phyloP scores from a whole-genome alignment of 345 rosid species.

The Arabidopsis suecica region DNA sequence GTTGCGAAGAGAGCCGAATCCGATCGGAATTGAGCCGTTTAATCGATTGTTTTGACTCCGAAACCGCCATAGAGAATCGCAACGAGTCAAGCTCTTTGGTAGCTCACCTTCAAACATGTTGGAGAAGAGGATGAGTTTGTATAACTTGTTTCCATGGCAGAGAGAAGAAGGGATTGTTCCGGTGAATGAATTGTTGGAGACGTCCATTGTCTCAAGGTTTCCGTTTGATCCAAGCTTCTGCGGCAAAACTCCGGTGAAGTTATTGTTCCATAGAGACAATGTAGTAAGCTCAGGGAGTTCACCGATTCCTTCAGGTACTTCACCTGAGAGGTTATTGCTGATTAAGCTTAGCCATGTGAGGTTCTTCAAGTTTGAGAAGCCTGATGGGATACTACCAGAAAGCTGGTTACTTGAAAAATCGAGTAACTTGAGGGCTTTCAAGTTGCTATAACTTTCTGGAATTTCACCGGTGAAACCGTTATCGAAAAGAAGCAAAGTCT shows the following conservation, averaged over 20 bases:
- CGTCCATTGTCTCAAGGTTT: slow-evolving; percentile 65
- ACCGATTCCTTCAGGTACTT: slow-evolving; percentile 69
- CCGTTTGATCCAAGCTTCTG: slow-evolving; percentile 75
- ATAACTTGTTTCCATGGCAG: slow-evolving; percentile 74
- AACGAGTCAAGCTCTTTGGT: slow-evolving; percentile 62
- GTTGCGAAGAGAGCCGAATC: slow-evolving; percentile 69
- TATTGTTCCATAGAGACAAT: slow-evolving; percentile 73
- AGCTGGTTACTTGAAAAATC: slow-evolving; percentile 80
- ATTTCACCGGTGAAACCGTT: slow-evolving; percentile 71
- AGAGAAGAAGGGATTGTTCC: slow-evolving; percentile 81
- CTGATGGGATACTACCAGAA: slow-evolving; percentile 68
- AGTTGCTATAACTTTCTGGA: slow-evolving; percentile 62
- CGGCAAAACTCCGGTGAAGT: slow-evolving; percentile 71
- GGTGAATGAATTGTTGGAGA: slow-evolving; percentile 69
- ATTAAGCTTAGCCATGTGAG: slow-evolving; percentile 69
- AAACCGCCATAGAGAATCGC: slow-evolving; percentile 68
- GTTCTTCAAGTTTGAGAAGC: slow-evolving; percentile 56
- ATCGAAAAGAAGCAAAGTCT: slow-evolving; percentile 57
- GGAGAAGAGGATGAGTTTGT: slow-evolving; percentile 86
- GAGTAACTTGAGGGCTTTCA: slow-evolving; percentile 55
- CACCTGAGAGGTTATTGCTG: slow-evolving; percentile 61
- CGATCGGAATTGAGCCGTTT: slow-evolving; percentile 72
- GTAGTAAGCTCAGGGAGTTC: slow-evolving; percentile 65
- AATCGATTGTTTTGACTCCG: slow-evolving; percentile 71
- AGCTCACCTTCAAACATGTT: slow-evolving; percentile 60